Conservation (phyloP, 257 asterid species). For the Ocimum tenuiflorum region DNA sequence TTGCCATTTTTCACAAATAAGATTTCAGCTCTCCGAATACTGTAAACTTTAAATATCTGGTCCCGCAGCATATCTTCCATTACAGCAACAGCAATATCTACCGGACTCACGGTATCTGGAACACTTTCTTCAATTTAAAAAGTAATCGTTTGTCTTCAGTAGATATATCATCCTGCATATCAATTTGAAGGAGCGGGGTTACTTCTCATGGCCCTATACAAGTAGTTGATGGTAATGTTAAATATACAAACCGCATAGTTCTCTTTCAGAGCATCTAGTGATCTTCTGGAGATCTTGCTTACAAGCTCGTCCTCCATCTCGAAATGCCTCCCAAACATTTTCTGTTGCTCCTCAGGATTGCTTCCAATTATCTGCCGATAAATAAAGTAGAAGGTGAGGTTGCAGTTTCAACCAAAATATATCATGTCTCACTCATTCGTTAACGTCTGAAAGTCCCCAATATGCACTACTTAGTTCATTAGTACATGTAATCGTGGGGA, state of each 20-base stretch:
- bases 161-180: constrained; percentile 62
- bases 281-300: constrained; percentile 78
- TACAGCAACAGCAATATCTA: neutral
- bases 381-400: too few species aligned
- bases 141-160: constrained; percentile 64
- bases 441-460: too few species aligned
- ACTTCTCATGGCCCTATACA: neutral
- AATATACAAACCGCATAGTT: constrained; percentile 59
- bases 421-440: too few species aligned
- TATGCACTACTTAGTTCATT: too few species aligned
- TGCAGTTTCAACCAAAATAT: too few species aligned
- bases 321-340: constrained; percentile 94
- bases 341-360: constrained; percentile 85
- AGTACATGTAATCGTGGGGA: too few species aligned
- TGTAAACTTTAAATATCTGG: neutral
- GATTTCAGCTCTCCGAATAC: neutral
- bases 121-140: constrained; percentile 65
- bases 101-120: constrained; percentile 53
- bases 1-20: neutral
- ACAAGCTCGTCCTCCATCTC: constrained; percentile 92
- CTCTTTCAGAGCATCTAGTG: constrained; percentile 80
- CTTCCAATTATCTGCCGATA: constrained; percentile 86
- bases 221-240: neutral
- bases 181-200: constrained; percentile 1
- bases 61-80: constrained; percentile 6